Evolutionary conservation across 495 filamentous ascomycete species (phyloP), one percentile per base, ranked within the genome.

Genomic region (Talaromyces ruber): DNA sequence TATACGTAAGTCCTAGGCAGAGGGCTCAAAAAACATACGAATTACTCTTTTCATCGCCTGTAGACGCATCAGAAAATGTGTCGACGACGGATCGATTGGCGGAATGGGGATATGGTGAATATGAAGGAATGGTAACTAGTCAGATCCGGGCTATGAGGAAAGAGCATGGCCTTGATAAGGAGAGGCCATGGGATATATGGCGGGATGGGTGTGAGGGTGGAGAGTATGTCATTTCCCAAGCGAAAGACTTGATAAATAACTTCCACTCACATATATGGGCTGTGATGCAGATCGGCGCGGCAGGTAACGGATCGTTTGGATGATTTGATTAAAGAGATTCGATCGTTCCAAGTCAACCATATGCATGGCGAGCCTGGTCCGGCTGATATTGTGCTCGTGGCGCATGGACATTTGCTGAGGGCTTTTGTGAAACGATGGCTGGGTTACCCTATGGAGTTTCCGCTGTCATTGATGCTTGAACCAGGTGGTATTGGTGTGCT

Each of bases 71-170:
- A 34, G 54, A 34, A 1, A 34, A 34, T 47, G 79, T 92, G 14
- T 73, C 81, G 55, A 75, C 85, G 30, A 89, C 86, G 0, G 83
- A 89, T 52, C 78, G 86, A 28, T 80, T 96, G 29, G 79, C 86
- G 1, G 92, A 96, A 68, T 97, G 92, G 92, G 87, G 88, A 64
- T 97, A 97, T 65, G 92, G 92, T 21, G 78, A 84, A 65, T 96
- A 96, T 67, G 92, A 97, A 69, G 92, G 92, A 6, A 76, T 92
- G 64, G 84, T 86, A 25, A 84, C 79, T 6, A 70, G 80, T 5
- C 72, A 88, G 67, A 96, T 96, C 65, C 69, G 83, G 16, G 74
- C 79, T 30, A 63, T 81, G 60, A 78, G 90, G 24, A 82, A 78
- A 69, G 72, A 81, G 64, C 70, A 87, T 64, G 81, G 85, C 3